Percentiles rank a stretch among this genome's conserved stretches.
phyloP scores from a whole-genome alignment of 306 rosid species.

The Senna siamea region DNA sequence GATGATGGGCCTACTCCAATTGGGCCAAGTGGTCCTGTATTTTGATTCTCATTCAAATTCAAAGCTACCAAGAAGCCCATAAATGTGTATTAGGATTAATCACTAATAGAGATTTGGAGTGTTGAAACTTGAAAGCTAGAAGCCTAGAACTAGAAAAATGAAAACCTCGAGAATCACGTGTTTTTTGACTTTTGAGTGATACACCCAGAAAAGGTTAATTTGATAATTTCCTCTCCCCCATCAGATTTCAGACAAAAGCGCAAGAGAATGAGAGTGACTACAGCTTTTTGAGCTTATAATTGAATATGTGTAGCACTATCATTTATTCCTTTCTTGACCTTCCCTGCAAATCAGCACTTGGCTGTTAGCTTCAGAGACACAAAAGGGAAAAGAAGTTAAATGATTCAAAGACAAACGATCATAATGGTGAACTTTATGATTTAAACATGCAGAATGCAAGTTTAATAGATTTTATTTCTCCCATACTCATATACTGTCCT shows the following conservation, averaged over 20 bases:
- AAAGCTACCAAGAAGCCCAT: too few relatives aligned
- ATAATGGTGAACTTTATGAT: neutral
- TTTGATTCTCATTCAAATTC: too few relatives aligned
- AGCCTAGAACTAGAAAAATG: neutral
- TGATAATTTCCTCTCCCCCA: too few relatives aligned
- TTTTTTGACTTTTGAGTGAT: neutral
- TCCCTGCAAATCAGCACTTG: neutral
- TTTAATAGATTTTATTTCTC: too few relatives aligned
- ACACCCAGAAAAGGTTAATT: too few relatives aligned
- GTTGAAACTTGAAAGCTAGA: too few relatives aligned
- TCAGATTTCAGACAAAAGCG: neutral
- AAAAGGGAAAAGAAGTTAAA: too few relatives aligned
- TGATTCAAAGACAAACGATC: neutral
- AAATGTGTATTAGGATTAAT: too few relatives aligned
- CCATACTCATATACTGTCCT: too few relatives aligned
- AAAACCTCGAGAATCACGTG: neutral
- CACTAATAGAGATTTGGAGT: too few relatives aligned
- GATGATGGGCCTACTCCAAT: neutral
- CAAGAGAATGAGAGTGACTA: neutral
- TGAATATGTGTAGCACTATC: neutral
- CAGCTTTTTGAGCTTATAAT: neutral
- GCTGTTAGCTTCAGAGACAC: neutral
- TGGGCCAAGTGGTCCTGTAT: too few relatives aligned
- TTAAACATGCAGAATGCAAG: too few relatives aligned
- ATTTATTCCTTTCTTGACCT: neutral